A percentile compares a stretch with the other conserved stretches of the same genome.
Conservation (phyloP, 2,329 filamentous ascomycete species). For the Penicillium decumbens region DNA sequence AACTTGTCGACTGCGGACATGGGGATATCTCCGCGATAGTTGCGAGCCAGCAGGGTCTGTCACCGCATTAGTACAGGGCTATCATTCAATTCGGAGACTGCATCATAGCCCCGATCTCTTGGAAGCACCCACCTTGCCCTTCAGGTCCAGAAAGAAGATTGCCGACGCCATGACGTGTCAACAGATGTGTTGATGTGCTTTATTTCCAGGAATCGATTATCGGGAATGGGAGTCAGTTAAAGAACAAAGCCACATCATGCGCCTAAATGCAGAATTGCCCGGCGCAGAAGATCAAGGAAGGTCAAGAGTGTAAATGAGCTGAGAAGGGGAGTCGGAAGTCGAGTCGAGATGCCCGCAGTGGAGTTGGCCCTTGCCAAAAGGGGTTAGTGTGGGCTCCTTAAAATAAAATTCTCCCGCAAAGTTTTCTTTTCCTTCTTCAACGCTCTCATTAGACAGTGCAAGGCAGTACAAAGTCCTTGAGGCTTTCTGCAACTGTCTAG, state of each 20-base stretch:
- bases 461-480: conserved; percentile 55
- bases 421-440: conserved; percentile 40
- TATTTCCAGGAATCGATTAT: conserved; percentile 4
- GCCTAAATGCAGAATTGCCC: conserved; percentile 13
- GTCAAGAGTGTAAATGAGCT: not conserved
- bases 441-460: conserved; percentile 85
- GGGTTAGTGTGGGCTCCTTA: conserved; percentile 25
- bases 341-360: conserved; percentile 12
- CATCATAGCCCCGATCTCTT: not conserved
- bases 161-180: conserved; percentile 79
- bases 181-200: not conserved
- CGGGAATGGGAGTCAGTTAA: conserved; percentile 4
- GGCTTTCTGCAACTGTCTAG: conserved; percentile 49
- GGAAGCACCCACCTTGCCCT: conserved; percentile 80
- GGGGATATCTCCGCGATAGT: conserved; percentile 96
- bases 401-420: conserved; percentile 21
- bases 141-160: conserved; percentile 96
- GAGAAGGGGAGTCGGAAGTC: conserved; percentile 3
- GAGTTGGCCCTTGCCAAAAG: conserved; percentile 15
- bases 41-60: conserved; percentile 94
- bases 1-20: conserved; percentile 99
- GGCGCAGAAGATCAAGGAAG: not conserved
- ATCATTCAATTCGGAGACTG: not conserved
- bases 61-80: conserved; percentile 16
- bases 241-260: conserved; percentile 13